phyloP scores from a whole-genome alignment of 2,329 filamentous ascomycete genomes.

The Pseudopyrenochaeta lycopersici region DNA sequence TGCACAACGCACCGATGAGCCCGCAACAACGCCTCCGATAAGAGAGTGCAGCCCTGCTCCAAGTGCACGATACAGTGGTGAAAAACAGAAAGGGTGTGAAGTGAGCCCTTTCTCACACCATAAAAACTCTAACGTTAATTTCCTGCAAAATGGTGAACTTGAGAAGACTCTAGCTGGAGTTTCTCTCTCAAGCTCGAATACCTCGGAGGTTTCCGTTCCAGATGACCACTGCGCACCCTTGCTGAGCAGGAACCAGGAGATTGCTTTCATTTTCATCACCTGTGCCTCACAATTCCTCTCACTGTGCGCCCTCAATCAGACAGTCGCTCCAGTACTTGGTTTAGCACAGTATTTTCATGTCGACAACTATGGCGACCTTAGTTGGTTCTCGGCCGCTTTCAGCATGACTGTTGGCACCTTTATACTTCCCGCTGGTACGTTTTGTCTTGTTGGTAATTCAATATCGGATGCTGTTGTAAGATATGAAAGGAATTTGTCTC shows the following conservation, averaged over 20 bases:
- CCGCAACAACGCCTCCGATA: too few species aligned
- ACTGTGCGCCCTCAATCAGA: slow-evolving; percentile 52
- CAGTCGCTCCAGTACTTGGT: slow-evolving; percentile 49
- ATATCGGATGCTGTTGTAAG: too few species aligned
- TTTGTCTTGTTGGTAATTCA: not conserved
- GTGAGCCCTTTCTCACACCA: not conserved
- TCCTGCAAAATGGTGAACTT: not conserved
- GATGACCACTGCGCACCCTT: not conserved
- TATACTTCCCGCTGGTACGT: slow-evolving; percentile 54
- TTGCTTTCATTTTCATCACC: slow-evolving; percentile 31
- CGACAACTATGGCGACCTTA: slow-evolving; percentile 44
- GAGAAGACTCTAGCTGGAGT: not conserved
- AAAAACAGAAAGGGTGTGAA: too few species aligned
- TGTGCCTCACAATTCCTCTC: slow-evolving; percentile 51
- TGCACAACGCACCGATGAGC: too few species aligned
- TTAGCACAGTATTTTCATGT: slow-evolving; percentile 53
- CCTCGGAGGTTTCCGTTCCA: not conserved
- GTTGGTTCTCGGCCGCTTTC: slow-evolving; percentile 59
- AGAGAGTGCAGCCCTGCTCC: too few species aligned
- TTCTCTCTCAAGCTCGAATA: not conserved
- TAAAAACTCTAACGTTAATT: not conserved
- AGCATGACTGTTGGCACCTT: slow-evolving; percentile 60
- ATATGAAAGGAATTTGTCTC: too few species aligned
- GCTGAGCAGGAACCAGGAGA: slow-evolving; percentile 17
- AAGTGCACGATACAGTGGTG: too few species aligned